Base-by-base conservation (phyloP, 2,329 filamentous ascomycete species). In the Phyllosticta citriasiana region DNA sequence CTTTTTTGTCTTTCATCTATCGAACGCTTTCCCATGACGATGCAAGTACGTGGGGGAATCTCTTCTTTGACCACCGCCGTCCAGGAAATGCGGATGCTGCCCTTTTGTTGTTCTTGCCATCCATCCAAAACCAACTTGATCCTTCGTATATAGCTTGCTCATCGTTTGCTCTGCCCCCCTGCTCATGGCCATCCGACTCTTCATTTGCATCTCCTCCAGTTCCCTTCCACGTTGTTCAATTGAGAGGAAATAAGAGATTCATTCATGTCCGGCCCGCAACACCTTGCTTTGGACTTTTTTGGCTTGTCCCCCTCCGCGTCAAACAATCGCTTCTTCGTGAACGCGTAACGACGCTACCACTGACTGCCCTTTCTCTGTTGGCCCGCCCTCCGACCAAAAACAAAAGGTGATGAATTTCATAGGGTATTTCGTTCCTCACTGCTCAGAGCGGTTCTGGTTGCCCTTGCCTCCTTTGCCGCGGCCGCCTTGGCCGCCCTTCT, bases 401-500 rank as follows among this genome's bases (percentile, higher is more conserved):
- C 3, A 52, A 40, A 53, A 56, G 10, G 7, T 16, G 47, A 33
- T 47, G 27, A 4, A 4, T 19, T 24, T 22, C 19, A 5, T 16
- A n/a, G 40, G 40, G 40, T 47, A 47, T 47, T 47, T 47, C 3
- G 40, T n/a, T 47, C 50, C 63, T 62, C 50, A 59, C 57, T 63
- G 60, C 57, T 65, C 56, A n/a, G 59, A 54, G 55, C 61, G 57
- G 51, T 63, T 63, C 60, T 63, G 63, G 22, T 63, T 51, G 19
- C 72, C 68, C 30, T 70, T 63, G 63, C 70, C 66, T 24, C 72
- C 72, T 22, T 63, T 61, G 55, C 71, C 66, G 64, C 70, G 67
- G 54, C 70, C 65, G 54, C 66, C 67, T 16, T 69, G 70, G 24
- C 71, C 71, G 16, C 72, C 69, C 59, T 70, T 70, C 61, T 72